A percentile compares a stretch with the other conserved stretches of the same genome.
Conservation (phyloP, 768 basidiomycete species). For the Saitozyma podzolica region DNA sequence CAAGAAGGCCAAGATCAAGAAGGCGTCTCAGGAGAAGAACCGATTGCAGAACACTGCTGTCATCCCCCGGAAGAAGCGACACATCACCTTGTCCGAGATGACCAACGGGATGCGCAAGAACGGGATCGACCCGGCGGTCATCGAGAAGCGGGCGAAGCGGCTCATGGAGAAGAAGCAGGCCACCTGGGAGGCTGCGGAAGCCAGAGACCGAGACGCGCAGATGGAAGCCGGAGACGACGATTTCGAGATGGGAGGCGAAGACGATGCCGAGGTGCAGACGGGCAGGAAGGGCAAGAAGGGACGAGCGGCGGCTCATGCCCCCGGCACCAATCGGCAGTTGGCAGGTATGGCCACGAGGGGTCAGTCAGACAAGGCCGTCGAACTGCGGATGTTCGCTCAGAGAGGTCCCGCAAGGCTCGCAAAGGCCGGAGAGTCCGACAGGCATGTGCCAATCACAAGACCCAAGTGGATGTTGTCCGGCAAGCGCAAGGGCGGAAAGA, state of each 20-base stretch:
- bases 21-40: conserved; percentile 70
- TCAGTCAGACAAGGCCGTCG: conserved; percentile 78
- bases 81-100: conserved; percentile 70
- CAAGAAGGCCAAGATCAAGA: conserved; percentile 67
- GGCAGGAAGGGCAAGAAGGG: conserved; percentile 57
- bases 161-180: conserved; percentile 57
- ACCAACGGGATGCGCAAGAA: conserved; percentile 78
- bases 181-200: conserved; percentile 68
- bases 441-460: conserved; percentile 52
- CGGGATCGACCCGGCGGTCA: conserved; percentile 81
- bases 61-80: conserved; percentile 67
- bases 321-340: conserved; percentile 70
- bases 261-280: conserved; percentile 12
- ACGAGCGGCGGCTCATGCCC: conserved; percentile 57
- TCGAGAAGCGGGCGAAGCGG: conserved; percentile 83
- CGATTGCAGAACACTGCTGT: conserved; percentile 80
- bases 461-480: conserved; percentile 52
- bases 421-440: conserved; percentile 77
- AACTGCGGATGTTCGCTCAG: conserved; percentile 82
- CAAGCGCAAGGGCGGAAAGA: conserved; percentile 53
- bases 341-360: conserved; percentile 75
- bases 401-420: conserved; percentile 82
- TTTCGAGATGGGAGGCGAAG: conserved; percentile 57
- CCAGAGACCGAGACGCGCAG: conserved; percentile 56
- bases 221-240: conserved; percentile 56